Evolutionary conservation across 73 alveolate species (phyloP), one percentile per base, ranked within the genome.

Genomic region (Durusdinium trenchii): DNA sequence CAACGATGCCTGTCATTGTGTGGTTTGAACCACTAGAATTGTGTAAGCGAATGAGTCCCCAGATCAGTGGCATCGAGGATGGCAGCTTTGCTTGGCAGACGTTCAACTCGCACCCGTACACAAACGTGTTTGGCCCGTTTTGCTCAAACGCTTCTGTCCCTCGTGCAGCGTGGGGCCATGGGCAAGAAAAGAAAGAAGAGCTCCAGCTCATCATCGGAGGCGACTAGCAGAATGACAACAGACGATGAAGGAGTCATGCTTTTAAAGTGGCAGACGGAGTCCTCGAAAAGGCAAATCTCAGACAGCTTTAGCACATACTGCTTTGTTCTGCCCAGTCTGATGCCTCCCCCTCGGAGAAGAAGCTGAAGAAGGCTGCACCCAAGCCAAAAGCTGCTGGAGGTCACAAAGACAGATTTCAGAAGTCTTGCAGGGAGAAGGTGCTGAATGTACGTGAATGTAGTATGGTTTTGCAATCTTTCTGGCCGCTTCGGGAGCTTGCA

Each of bases 161-260:
- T 10, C 47, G 23, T 4, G 50, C 86, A 40, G n/a, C 46, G 42
- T 9, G 64, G 20, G 60, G 89, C 61, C 54, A 91, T 91, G 98
- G 98, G 98, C 26, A 91, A 91, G 87, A 91, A 91, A 89, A 91
- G 98, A 48, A 91, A 91, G 98, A 91, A 91, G 98, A 91, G 98
- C 76, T 91, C 94, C 54, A 51, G 89, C 87, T 64, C 89, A 43
- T 91, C 98, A 18, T 43, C 94, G 36, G 93, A 82, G 75, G 92
- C 73, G 51, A 42, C 78, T 23, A 64, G 26, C 78, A 6, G 7
- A 64, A 10, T 7, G 78, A 20, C n/a, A 45, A 32, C 43, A 20
- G 32, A 12, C 79, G 38, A 23, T n/a, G 79, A 67, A 28, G 43
- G 79, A 32, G 12, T 28, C 38, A 28, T 9, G 43, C n/a, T 67